Evolutionary conservation across 164 flowering plant species (phyloP).

Genomic region (Vitis amurensis): DNA sequence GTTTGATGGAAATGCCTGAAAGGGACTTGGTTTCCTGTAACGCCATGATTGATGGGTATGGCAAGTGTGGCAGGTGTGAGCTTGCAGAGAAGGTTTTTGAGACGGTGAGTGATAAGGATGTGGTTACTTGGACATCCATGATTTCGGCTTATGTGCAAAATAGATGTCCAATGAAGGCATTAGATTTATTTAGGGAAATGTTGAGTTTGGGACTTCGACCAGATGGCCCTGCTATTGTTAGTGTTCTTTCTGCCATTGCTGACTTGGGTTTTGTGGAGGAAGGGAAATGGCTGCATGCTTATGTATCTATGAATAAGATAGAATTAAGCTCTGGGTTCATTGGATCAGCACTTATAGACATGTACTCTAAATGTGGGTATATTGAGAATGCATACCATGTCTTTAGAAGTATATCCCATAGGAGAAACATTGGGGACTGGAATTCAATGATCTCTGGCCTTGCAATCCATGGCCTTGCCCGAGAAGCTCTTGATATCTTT

Average conservation of each 20-base stretch:
- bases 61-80: constrained; percentile 22
- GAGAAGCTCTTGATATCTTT: constrained; percentile 28
- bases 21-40: constrained; percentile 30
- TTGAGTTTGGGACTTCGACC: constrained; percentile 16
- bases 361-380: constrained; percentile 42
- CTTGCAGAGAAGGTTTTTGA: constrained; percentile 20
- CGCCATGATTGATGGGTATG: constrained; percentile 27
- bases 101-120: constrained; percentile 18
- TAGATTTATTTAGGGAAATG: constrained; percentile 31
- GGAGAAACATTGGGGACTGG: constrained; percentile 27
- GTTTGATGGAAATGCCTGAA: constrained; percentile 31
- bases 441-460: constrained; percentile 41
- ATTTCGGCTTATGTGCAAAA: constrained; percentile 21
- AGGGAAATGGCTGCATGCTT: constrained; percentile 38
- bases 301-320: constrained; percentile 12
- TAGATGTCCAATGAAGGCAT: constrained; percentile 22
- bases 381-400: constrained; percentile 26
- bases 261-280: constrained; percentile 32
- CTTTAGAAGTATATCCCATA: constrained; percentile 14
- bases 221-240: constrained; percentile 25
- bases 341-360: constrained; percentile 35
- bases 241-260: constrained; percentile 23
- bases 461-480: constrained; percentile 33
- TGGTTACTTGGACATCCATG: constrained; percentile 39
- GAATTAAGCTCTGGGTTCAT: constrained; percentile 20